Evolutionary conservation across 805 yeast genomes (phyloP).

Genomic region (Metschnikowia arizonensis): DNA sequence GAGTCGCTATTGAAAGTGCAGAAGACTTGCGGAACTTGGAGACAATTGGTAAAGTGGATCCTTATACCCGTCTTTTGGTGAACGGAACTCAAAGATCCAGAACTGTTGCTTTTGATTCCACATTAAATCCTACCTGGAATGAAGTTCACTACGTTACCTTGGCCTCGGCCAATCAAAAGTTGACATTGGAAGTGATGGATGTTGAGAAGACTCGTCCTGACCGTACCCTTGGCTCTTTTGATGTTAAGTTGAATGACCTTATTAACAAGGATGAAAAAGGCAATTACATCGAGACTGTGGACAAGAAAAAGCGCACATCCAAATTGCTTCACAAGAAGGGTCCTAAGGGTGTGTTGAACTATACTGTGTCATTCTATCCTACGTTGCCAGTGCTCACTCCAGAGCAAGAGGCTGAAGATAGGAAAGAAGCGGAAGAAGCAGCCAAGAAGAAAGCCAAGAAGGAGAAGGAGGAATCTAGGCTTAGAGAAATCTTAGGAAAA

Average conservation of each 20-base stretch:
- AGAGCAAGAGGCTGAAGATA: slow-evolving; percentile 56
- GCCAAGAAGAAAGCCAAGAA: slow-evolving; percentile 22
- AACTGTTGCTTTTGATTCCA: slow-evolving; percentile 63
- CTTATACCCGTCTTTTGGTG: slow-evolving; percentile 75
- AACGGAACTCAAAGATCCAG: slow-evolving; percentile 76
- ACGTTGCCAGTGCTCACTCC: slow-evolving; percentile 72
- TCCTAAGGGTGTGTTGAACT: slow-evolving; percentile 77
- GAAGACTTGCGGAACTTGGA: slow-evolving; percentile 78
- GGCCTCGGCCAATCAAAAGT: slow-evolving; percentile 73
- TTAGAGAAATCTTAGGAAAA: slow-evolving; percentile 3
- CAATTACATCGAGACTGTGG: slow-evolving; percentile 52
- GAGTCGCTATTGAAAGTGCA: slow-evolving; percentile 69
- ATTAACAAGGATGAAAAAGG: slow-evolving; percentile 67
- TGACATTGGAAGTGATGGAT: slow-evolving; percentile 90
- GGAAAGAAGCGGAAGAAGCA: slow-evolving; percentile 22
- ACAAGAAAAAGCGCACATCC: slow-evolving; percentile 53
- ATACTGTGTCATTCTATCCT: slow-evolving; percentile 80
- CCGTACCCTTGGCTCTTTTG: slow-evolving; percentile 81
- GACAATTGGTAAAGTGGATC: slow-evolving; percentile 86
- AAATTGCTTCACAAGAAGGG: slow-evolving; percentile 70
- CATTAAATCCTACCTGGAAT: slow-evolving; percentile 79
- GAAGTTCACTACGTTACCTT: slow-evolving; percentile 79
- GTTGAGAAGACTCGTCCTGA: slow-evolving; percentile 75
- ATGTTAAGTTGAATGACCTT: slow-evolving; percentile 60
- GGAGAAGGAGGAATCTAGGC: slow-evolving; percentile 27